Percentiles rank a stretch among this genome's conserved stretches.
These are phyloP conservation scores for Lathyrus oleraceus DNA, from an alignment of 306 rosid genomes.

Conservation along the genomic window DNA sequence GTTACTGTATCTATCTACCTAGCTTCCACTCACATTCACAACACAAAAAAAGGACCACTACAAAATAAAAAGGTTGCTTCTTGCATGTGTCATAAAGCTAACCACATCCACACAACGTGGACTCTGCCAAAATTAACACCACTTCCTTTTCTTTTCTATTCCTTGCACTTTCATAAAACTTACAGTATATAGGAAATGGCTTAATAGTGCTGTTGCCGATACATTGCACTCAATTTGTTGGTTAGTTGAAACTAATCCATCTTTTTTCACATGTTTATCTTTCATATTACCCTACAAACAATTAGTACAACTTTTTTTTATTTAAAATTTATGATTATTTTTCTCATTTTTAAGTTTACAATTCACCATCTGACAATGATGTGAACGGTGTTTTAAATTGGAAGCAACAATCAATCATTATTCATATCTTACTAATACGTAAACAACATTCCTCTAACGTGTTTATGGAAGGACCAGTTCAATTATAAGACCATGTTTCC, in stretches of 20 bases:
- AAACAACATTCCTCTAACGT: too few species aligned
- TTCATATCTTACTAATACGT: too few species aligned
- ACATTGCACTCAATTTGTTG: conserved; percentile 40
- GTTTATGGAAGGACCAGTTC: too few species aligned
- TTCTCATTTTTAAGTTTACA: conserved; percentile 21
- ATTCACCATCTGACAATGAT: conserved; percentile 26
- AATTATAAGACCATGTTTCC: too few species aligned
- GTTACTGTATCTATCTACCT: conserved; percentile 3
- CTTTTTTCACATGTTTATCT: conserved; percentile 28
- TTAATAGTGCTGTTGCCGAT: background rate
- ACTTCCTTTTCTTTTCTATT: conserved; percentile 19
- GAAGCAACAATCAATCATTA: conserved; percentile 22
- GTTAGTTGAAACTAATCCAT: conserved; percentile 45
- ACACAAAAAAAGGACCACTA: conserved; percentile 53
- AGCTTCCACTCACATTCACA: conserved; percentile 44
- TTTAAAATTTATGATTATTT: too few species aligned
- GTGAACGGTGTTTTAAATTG: conserved; percentile 32
- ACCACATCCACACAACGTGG: conserved; percentile 27
- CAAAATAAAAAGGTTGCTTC: conserved; percentile 28
- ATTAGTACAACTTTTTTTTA: conserved; percentile 14
- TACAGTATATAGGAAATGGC: background rate
- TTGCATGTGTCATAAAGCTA: conserved; percentile 40
- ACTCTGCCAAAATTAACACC: conserved; percentile 29
- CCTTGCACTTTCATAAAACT: conserved; percentile 25
- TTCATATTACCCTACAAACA: conserved; percentile 28